A percentile compares a stretch with the other conserved stretches of the same genome.
phyloP scores from a whole-genome alignment of 129 eudicot species.

The sunflower (Helianthus annuus) region HanXRQr2.0-SUNRISE NC_035441.2:185342811-185343310 shows the following conservation, averaged over 20 bases:
- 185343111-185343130: conserved; percentile 6
- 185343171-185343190: background rate
- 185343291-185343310: background rate
- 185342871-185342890: too few relatives aligned
- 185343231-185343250: background rate
- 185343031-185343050: conserved; percentile 41
- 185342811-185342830: too few relatives aligned
- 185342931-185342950: conserved; percentile 11
- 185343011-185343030: conserved; percentile 15
- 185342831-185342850: too few relatives aligned
- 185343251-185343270: conserved; percentile 4
- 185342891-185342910: too few relatives aligned
- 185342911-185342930: background rate
- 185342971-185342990: conserved; percentile 61
- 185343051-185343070: background rate
- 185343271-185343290: background rate
- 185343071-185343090: background rate
- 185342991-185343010: conserved; percentile 52
- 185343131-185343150: background rate
- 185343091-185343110: background rate
- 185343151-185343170: background rate
- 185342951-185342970: conserved; percentile 71
- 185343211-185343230: conserved; percentile 6
- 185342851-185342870: too few relatives aligned
- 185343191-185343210: background rate